Evolutionary conservation across 352 stramenopile species (phyloP).

Genomic region (Globisporangium canariense): DNA sequence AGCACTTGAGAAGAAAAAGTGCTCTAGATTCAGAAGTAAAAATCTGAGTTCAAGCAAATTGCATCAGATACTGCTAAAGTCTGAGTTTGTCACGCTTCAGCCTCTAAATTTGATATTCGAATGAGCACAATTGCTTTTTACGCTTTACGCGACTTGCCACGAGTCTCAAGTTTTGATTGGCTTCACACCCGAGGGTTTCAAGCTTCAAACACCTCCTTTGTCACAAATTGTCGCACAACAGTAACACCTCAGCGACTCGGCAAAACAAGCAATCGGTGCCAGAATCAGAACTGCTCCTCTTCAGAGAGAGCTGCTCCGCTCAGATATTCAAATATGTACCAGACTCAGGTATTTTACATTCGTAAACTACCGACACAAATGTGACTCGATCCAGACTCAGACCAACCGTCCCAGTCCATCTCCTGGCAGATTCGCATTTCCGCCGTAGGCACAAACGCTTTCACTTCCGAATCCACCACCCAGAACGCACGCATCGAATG

Average conservation of each 20-base stretch:
- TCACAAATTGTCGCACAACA: too few species aligned
- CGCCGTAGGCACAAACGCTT: neutral
- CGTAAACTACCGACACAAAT: constrained; percentile 3
- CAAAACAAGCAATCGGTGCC: too few species aligned
- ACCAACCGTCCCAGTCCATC: neutral
- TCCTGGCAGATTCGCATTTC: constrained; percentile 9
- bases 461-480: neutral
- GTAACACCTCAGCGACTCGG: too few species aligned
- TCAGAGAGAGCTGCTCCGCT: too few species aligned
- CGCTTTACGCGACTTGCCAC: too few species aligned
- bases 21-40: neutral
- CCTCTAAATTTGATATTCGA: too few species aligned
- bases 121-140: too few species aligned
- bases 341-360: neutral
- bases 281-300: too few species aligned
- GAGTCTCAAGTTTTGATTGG: too few species aligned
- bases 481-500: neutral
- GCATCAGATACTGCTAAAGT: neutral
- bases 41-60: neutral
- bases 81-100: neutral
- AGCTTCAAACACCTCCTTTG: too few species aligned
- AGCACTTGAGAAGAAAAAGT: neutral
- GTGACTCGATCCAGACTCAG: neutral
- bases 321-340: neutral
- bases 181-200: too few species aligned